A percentile compares a stretch with the other conserved stretches of the same genome.
These are phyloP conservation scores for Mycena pura DNA, from an alignment of 768 basidiomycete species.

Conservation along the genomic window DNA sequence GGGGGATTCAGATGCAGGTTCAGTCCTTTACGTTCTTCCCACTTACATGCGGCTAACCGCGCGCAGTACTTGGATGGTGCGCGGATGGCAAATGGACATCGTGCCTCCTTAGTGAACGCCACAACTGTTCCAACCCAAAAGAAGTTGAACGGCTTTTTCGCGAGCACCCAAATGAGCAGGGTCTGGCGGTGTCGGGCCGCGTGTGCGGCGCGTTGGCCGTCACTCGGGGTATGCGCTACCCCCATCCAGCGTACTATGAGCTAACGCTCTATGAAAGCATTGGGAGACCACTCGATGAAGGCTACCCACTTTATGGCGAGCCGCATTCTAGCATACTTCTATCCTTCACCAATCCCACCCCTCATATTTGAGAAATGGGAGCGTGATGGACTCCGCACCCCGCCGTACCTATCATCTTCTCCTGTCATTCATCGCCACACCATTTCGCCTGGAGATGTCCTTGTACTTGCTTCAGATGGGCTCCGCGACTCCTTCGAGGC, in stretches of 20 bases:
- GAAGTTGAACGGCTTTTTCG: slow-evolving; percentile 35
- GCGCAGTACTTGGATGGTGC: slow-evolving; percentile 32
- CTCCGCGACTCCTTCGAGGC: background rate
- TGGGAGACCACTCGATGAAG: slow-evolving; percentile 16
- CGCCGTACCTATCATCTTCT: background rate
- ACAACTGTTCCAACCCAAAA: slow-evolving; percentile 37
- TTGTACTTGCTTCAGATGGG: slow-evolving; percentile 10
- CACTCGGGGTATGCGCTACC: background rate
- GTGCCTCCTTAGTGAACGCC: slow-evolving; percentile 33
- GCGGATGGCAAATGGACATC: slow-evolving; percentile 30
- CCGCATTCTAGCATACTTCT: background rate
- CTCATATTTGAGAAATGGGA: background rate
- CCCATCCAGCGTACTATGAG: background rate
- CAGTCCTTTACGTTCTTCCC: background rate
- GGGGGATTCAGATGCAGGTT: slow-evolving; percentile 44
- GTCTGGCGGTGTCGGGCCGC: background rate
- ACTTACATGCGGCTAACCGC: slow-evolving; percentile 5
- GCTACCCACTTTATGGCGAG: slow-evolving; percentile 1
- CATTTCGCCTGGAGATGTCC: background rate
- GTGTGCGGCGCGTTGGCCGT: too few relatives aligned
- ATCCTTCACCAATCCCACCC: background rate
- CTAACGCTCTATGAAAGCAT: background rate
- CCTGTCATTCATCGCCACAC: background rate
- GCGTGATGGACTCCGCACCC: background rate
- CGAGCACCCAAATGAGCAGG: slow-evolving; percentile 39